Percentiles rank a stretch among this genome's conserved stretches.
Conservation (phyloP, 1,284 basidiomycete genomes). For the Chiua sp. region DNA sequence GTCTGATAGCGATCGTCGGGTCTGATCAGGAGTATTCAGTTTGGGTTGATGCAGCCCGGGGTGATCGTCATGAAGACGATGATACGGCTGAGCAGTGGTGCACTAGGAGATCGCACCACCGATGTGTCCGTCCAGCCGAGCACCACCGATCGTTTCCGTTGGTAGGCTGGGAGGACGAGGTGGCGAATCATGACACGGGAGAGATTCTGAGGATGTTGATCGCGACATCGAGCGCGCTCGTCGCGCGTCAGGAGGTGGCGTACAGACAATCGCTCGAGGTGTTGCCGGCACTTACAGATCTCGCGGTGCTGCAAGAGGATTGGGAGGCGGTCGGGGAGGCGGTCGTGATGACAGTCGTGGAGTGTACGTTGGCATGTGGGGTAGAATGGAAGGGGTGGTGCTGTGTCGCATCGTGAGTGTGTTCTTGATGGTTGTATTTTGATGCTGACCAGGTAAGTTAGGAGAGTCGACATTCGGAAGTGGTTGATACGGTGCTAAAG, state of each 20-base stretch:
- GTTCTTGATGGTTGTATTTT: no score
- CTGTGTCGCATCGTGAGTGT: no score
- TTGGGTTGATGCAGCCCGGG: slow-evolving; percentile 67
- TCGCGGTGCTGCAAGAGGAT: slow-evolving; percentile 59
- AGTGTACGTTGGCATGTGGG: slow-evolving; percentile 59
- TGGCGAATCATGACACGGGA: slow-evolving; percentile 35
- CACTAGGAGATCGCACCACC: slow-evolving; percentile 66
- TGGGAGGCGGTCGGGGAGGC: slow-evolving; percentile 67
- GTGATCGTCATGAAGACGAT: slow-evolving; percentile 62
- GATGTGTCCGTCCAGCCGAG: slow-evolving; percentile 79
- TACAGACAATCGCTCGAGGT: slow-evolving; percentile 52
- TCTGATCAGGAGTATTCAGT: slow-evolving; percentile 71
- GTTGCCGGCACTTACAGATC: no score
- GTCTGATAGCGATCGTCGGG: slow-evolving; percentile 67
- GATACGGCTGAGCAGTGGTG: slow-evolving; percentile 62
- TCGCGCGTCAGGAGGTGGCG: slow-evolving; percentile 48
- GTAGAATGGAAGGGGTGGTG: no score
- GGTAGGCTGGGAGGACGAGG: slow-evolving; percentile 14
- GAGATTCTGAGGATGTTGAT: slow-evolving; percentile 72
- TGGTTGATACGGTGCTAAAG: no score
- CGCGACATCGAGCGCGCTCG: slow-evolving; percentile 61
- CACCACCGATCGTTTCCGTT: slow-evolving; percentile 32
- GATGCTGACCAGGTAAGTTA: no score
- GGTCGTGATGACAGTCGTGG: slow-evolving; percentile 53
- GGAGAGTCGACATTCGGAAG: no score